phyloP scores from a whole-genome alignment of 306 rosid genomes.

The Luffa aegyptiaca region DNA sequence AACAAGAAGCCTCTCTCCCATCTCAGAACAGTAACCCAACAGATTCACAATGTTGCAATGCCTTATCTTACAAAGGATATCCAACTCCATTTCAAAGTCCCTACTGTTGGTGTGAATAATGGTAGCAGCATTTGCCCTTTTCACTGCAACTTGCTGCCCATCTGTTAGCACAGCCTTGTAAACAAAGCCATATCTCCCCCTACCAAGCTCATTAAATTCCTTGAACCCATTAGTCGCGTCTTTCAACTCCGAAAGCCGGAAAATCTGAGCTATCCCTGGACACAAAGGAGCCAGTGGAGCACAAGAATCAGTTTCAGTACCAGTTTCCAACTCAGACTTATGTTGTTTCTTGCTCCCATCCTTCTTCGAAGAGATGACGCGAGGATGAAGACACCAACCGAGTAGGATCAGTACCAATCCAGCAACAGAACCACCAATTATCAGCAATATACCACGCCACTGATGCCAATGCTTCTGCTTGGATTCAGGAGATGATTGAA shows the following conservation, averaged over 20 bases:
- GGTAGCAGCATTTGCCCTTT: conserved; percentile 89
- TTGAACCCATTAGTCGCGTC: conserved; percentile 97
- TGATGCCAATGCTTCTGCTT: conserved; percentile 41
- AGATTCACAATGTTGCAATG: conserved; percentile 71
- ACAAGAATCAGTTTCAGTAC: conserved; percentile 25
- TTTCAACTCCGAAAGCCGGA: conserved; percentile 77
- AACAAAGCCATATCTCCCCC: conserved; percentile 92
- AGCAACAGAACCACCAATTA: conserved; percentile 41
- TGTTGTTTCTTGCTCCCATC: conserved; percentile 35
- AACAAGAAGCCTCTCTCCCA: conserved; percentile 92
- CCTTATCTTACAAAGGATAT: conserved; percentile 67
- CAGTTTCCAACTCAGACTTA: conserved; percentile 43
- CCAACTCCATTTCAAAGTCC: conserved; percentile 81
- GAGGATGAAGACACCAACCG: conserved; percentile 38
- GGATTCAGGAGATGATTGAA: conserved; percentile 29
- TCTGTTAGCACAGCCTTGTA: conserved; percentile 73
- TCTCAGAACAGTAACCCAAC: conserved; percentile 83
- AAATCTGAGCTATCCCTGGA: conserved; percentile 80
- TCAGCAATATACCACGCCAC: conserved; percentile 28
- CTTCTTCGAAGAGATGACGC: not conserved
- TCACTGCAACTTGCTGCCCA: conserved; percentile 76
- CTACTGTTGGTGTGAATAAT: conserved; percentile 78
- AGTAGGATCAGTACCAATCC: conserved; percentile 39
- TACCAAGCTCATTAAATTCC: conserved; percentile 89
- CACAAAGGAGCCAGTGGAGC: conserved; percentile 35